Conservation (phyloP, 805 yeast genomes). For the Schizosaccharomyces lindneri region DNA sequence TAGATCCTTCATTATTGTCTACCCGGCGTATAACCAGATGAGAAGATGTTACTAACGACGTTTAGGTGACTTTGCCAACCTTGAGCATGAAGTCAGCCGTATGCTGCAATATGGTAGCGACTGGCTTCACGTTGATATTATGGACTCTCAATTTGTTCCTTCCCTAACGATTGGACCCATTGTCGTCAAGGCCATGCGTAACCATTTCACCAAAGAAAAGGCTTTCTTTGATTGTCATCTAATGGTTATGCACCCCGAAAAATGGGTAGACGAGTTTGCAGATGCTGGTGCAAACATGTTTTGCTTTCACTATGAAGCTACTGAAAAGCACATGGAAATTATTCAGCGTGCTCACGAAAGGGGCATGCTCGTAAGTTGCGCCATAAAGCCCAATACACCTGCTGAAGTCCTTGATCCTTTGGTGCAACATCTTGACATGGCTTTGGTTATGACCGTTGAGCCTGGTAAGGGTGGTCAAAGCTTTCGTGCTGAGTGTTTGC, state of each 20-base stretch:
- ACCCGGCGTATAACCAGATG: too few species aligned
- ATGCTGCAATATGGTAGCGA: slow-evolving; percentile 67
- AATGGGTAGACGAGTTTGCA: slow-evolving; percentile 83
- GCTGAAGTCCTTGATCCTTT: slow-evolving; percentile 58
- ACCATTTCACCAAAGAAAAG: slow-evolving; percentile 43
- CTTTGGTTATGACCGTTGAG: slow-evolving; percentile 49
- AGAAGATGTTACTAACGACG: not conserved
- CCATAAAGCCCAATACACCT: slow-evolving; percentile 79
- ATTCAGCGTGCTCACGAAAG: slow-evolving; percentile 48
- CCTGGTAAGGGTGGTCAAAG: slow-evolving; percentile 96
- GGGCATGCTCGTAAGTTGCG: slow-evolving; percentile 87
- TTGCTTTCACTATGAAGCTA: slow-evolving; percentile 83
- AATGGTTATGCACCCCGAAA: slow-evolving; percentile 86
- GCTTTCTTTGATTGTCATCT: slow-evolving; percentile 82
- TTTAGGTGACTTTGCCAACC: slow-evolving; percentile 47
- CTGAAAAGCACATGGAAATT: slow-evolving; percentile 41
- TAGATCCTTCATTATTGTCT: too few species aligned
- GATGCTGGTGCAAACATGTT: slow-evolving; percentile 87
- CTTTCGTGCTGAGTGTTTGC: slow-evolving; percentile 91
- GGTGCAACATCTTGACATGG: slow-evolving; percentile 68
- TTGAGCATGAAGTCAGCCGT: slow-evolving; percentile 67
- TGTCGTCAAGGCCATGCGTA: slow-evolving; percentile 51
- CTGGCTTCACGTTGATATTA: slow-evolving; percentile 93
- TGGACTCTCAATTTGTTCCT: slow-evolving; percentile 98
- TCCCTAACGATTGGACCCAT: slow-evolving; percentile 89